Conservation (phyloP, 2,329 filamentous ascomycete species). For the Phialophora verrucosa region DNA sequence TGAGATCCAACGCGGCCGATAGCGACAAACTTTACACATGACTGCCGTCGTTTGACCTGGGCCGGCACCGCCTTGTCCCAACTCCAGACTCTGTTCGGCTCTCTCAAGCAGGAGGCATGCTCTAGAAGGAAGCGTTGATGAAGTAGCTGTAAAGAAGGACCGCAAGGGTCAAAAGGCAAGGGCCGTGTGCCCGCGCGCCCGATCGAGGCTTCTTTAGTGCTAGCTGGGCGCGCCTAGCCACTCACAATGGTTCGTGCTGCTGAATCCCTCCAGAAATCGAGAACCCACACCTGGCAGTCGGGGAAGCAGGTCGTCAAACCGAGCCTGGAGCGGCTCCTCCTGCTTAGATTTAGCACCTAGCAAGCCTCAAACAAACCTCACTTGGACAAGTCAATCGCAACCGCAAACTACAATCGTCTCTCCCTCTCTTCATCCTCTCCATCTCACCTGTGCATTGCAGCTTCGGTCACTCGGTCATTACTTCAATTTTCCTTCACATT, state of each 20-base stretch:
- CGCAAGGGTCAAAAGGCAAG: background rate
- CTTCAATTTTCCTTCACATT: constrained; percentile 11
- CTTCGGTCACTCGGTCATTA: constrained; percentile 2
- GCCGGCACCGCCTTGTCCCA: background rate
- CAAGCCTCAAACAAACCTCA: constrained; percentile 20
- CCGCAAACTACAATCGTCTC: constrained; percentile 4
- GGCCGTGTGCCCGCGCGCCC: constrained; percentile 11
- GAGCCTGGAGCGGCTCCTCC: constrained; percentile 14
- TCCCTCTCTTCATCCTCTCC: constrained; percentile 23
- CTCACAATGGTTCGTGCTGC: background rate
- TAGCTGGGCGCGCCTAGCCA: constrained; percentile 9
- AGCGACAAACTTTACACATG: background rate
- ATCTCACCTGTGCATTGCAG: constrained; percentile 20
- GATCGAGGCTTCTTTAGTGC: constrained; percentile 9
- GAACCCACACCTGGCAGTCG: constrained; percentile 9
- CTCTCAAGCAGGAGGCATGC: too few relatives aligned
- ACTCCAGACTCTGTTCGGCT: background rate
- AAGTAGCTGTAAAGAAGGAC: background rate
- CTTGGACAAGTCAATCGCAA: constrained; percentile 12
- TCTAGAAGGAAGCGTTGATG: background rate
- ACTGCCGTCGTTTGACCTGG: background rate
- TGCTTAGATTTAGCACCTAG: constrained; percentile 7
- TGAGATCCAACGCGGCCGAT: background rate
- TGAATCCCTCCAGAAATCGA: background rate
- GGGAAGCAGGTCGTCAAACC: constrained; percentile 7